Evolutionary conservation across 164 flowering plant species (phyloP), one percentile per base, ranked within the genome.

Genomic region (Liriodendron chinense): DNA sequence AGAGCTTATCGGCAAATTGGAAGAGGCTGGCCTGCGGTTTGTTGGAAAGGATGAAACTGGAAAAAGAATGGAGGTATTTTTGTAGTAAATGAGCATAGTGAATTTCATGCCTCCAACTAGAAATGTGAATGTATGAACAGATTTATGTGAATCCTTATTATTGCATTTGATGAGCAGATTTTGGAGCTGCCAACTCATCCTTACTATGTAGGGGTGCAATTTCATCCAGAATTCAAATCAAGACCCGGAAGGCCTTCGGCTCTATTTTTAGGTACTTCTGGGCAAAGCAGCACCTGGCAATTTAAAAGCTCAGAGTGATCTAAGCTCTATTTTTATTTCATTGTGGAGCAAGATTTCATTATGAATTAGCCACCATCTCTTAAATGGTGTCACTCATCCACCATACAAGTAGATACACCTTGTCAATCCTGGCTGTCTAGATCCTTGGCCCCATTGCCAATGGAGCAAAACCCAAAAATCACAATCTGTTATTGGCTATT

Each of bases 141-240:
- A 34, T 34, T 59, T n/a, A 71, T 77, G 28, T 74, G 66, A 56
- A 21, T 25, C 62, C 47, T 62, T 43, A 28, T 49, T 64, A 9
- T 79, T 26, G 24, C 69, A 5, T 65, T 74, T 28, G 23, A 34
- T 50, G 4, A 84, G 82, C 89, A 96, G 99, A 85, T 94, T 74
- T 75, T 96, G 61, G 99, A 96, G 87, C 86, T 92, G 79, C 88
- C 90, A 48, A 69, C 76, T 69, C 99, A 96, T 84, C 97, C 93
- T 21, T 96, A 80, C 75, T 96, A 91, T 78, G 93, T 96, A 23
- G 99, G 98, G 12, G 99, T 90, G 70, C 99, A 96, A 76, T 96
- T 96, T 79, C 99, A 94, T 85, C 99, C 98, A 13, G 99, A 96
- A 80, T 96, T 87, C 78, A 94, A 96, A 79, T 96, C 99, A 78